A percentile compares a stretch with the other conserved stretches of the same genome.
Evolutionary conservation across 768 basidiomycete species (phyloP).

Genomic region (Tylopilus vinaceipallidus): DNA sequence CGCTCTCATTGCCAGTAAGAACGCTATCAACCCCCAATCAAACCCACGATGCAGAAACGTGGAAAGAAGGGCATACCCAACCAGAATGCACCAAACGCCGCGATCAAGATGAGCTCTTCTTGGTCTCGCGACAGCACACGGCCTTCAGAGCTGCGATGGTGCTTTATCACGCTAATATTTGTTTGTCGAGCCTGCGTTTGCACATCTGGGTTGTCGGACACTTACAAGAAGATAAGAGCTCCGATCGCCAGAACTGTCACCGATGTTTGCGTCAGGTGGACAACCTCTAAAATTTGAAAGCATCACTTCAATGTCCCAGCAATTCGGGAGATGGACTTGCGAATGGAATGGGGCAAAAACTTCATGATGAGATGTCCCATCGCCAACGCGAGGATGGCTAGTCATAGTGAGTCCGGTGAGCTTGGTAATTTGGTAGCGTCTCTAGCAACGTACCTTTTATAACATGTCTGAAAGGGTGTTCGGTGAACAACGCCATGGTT

Average conservation of each 20-base stretch:
- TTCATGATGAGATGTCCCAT: slow-evolving; percentile 52
- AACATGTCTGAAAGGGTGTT: slow-evolving; percentile 34
- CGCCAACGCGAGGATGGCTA: slow-evolving; percentile 48
- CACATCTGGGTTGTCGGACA: slow-evolving; percentile 6
- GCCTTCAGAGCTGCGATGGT: slow-evolving; percentile 57
- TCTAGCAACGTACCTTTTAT: slow-evolving; percentile 26
- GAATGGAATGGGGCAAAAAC: slow-evolving; percentile 38
- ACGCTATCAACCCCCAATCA: slow-evolving; percentile 29
- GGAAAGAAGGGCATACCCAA: slow-evolving; percentile 49
- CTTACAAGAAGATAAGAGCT: slow-evolving; percentile 66
- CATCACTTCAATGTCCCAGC: slow-evolving; percentile 10
- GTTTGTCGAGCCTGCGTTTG: neutral
- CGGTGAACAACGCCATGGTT: slow-evolving; percentile 31
- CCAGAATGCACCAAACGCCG: slow-evolving; percentile 72
- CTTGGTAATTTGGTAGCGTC: neutral
- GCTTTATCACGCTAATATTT: slow-evolving; percentile 56
- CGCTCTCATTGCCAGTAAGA: slow-evolving; percentile 43
- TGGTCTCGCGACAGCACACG: slow-evolving; percentile 65
- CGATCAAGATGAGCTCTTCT: slow-evolving; percentile 72
- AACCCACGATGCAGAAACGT: neutral
- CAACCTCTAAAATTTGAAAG: slow-evolving; percentile 43
- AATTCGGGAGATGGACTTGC: slow-evolving; percentile 23
- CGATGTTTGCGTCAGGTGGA: slow-evolving; percentile 70
- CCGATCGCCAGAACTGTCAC: slow-evolving; percentile 67
- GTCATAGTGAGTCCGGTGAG: slow-evolving; percentile 13